Conservation (phyloP, 1,284 basidiomycete genomes). For the Cutaneotrichosporon cyanovorans region DNA sequence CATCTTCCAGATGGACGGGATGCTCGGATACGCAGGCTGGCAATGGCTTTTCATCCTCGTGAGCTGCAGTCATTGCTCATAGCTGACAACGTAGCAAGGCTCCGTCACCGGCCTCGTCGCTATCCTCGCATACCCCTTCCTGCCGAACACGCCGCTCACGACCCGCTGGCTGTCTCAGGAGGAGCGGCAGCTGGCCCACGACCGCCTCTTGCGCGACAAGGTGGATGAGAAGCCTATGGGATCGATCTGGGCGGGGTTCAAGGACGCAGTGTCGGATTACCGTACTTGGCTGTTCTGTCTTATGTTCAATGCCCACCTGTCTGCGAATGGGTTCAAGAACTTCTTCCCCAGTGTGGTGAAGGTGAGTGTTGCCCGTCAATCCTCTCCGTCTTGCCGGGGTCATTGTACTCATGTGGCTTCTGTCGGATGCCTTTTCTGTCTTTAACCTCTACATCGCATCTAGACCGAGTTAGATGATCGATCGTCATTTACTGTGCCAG, state of each 20-base stretch:
- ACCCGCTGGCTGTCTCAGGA: constrained; percentile 15
- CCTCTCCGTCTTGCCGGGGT: too few relatives aligned
- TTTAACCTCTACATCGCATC: too few relatives aligned
- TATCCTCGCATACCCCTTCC: constrained; percentile 11
- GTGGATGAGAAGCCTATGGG: constrained; percentile 25
- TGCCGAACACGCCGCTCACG: constrained; percentile 14
- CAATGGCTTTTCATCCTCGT: constrained; percentile 23
- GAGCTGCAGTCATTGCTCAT: not conserved
- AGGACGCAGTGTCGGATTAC: constrained; percentile 27
- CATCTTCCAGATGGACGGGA: constrained; percentile 16
- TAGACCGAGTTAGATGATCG: too few relatives aligned
- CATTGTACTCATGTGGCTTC: too few relatives aligned
- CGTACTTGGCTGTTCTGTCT: constrained; percentile 29
- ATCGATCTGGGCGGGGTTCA: constrained; percentile 25
- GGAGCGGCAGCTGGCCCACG: constrained; percentile 15
- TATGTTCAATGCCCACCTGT: constrained; percentile 26
- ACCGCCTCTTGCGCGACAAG: constrained; percentile 21
- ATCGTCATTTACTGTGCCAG: constrained; percentile 12
- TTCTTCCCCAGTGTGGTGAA: constrained; percentile 29
- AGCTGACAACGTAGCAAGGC: constrained; percentile 8
- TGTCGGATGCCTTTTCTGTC: too few relatives aligned
- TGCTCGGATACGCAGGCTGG: constrained; percentile 19
- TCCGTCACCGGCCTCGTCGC: constrained; percentile 13
- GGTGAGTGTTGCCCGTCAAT: not conserved
- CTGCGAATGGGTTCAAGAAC: constrained; percentile 30